Evolutionary conservation across 2,329 filamentous ascomycete genomes (phyloP), one percentile per base, ranked within the genome.

Genomic region (Aspergillus costaricaensis): DNA sequence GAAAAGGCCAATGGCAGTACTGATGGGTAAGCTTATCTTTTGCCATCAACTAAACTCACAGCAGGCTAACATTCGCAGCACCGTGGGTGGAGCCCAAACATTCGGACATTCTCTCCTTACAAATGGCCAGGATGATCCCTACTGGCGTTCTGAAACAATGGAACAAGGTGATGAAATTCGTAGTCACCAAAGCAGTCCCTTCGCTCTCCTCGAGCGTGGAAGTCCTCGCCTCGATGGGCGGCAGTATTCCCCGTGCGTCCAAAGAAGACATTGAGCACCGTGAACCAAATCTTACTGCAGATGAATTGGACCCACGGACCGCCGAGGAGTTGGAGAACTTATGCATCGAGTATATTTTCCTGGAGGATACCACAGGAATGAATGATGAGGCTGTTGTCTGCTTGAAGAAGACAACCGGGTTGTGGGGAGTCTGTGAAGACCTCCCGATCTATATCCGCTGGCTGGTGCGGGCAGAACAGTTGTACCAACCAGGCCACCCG

Each of bases 1-100:
- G 17, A 19, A 47, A 12, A 32, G 3, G n/a, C 53, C 53, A 10
- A 19, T 47, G 17, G 53, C 53, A 25, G 30, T 55, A 8, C 39
- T 55, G 3, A 23, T 55, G 15, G 53, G 53, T 55, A 10, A 14
- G 38, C 41, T 14, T 12, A n/a, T 19, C 21, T 21, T 27, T 12
- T 0, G 5, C 32, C 0, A 10, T 21, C n/a, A 1, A 4, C 2
- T 12, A 30, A 30, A 30, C 27, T 30, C 1, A 15, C 19, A 36
- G 2, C 14, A 6, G 8, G 41, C 53, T 55, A 21, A 55, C 25
- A 25, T 5, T 19, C 2, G 15, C 23, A 55, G 53, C 23, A 0
- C 53, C 53, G n/a, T 55, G 53, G 53, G 53, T 47, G 12, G 53
- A 55, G 12, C 53, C 53, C 23, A 47, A 55, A 21, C 17, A 55